Conservation (phyloP, 148 eudicot species). For the Agrostemma githago region DNA sequence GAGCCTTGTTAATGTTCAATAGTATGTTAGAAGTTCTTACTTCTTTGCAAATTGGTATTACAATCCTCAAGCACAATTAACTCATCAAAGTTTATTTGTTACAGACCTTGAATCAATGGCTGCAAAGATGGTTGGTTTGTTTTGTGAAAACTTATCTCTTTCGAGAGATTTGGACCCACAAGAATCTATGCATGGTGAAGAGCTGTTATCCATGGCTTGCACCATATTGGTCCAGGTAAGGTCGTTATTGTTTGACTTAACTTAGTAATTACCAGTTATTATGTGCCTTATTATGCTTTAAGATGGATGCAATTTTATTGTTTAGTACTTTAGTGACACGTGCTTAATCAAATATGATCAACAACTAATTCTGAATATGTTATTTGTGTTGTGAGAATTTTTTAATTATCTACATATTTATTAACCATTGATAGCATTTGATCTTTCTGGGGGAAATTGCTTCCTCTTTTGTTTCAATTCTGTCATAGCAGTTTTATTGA, state of each 20-base stretch:
- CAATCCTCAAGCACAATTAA: not conserved
- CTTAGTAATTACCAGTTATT: not conserved
- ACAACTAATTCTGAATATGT: not conserved
- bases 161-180: slow-evolving; percentile 90
- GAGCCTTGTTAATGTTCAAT: not conserved
- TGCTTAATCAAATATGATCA: not conserved
- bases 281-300: not conserved
- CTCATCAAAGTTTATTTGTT: slow-evolving; percentile 22
- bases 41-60: slow-evolving; percentile 6
- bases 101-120: slow-evolving; percentile 64
- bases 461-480: not conserved
- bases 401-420: not conserved
- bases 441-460: not conserved
- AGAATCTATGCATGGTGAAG: slow-evolving; percentile 94
- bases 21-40: not conserved
- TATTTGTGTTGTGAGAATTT: not conserved
- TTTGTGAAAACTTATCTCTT: slow-evolving; percentile 65
- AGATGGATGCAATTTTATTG: not conserved
- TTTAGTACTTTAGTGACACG: not conserved
- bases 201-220: slow-evolving; percentile 68
- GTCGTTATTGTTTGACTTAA: not conserved
- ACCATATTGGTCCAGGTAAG: slow-evolving; percentile 79
- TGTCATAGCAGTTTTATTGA: slow-evolving; percentile 1
- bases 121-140: slow-evolving; percentile 60
- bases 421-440: not conserved